Base-by-base conservation (phyloP, 257 asterid species). In the Galeopsis tetrahit region DNA sequence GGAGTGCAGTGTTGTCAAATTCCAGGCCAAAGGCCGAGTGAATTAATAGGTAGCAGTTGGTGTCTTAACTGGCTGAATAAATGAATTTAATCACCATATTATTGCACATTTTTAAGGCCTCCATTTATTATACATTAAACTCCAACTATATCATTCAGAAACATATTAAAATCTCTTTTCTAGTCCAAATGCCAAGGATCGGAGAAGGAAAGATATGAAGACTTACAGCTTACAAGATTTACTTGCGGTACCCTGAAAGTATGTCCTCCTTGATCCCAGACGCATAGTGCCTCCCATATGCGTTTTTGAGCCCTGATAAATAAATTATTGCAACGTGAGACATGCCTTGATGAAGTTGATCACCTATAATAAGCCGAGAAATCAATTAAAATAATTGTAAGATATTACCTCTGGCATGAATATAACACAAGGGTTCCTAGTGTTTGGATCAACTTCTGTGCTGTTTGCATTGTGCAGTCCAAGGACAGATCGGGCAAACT, bases 271-370 rank as follows among this genome's bases (percentile, higher is more conserved):
- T 21, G 90, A 89, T 79, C 96, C 96, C 4, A 89, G 93, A 70
- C 93, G 91, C 96, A 89, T 89, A 17, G 96, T 89, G 68, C 91
- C 96, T 81, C 96, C 93, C 96, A 87, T 85, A 77, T 89, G 96
- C 51, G 93, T 85, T 81, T 81, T 87, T 60, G 96, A 89, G 48
- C 93, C 93, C 93, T 87, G 84, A 60, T 62, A 69, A 65, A 71
- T 32, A 69, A 65, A 71, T 32, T 10, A 70, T 60, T 59, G 56
- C 63, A 72, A 69, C n/a, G 67, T 51, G 66, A 71, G 69, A 74
- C 44, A 56, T 61, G 33, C 13, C 55, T 15, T 15, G 5, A 59
- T 68, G 39, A 75, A 63, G 63, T 31, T 17, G 32, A 31, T 68
- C 5, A 58, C 6, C 65, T 68, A 14, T 7, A 32, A 10, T 35